phyloP scores from a whole-genome alignment of 2,329 filamentous ascomycete species.

The Botrytis pseudocinerea region DNA sequence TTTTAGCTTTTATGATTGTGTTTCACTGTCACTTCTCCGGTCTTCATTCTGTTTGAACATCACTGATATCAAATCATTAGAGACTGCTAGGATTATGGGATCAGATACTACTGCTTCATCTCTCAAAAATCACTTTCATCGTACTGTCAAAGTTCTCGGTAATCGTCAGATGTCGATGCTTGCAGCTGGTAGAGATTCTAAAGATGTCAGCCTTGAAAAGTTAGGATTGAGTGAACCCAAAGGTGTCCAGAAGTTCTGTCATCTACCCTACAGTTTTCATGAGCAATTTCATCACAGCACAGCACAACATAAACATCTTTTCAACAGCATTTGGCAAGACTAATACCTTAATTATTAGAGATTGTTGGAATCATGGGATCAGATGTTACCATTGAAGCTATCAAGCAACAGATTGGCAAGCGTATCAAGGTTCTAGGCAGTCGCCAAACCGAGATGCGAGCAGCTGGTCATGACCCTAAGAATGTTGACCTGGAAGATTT shows the following conservation, averaged over 20 bases:
- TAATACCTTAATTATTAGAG: constrained; percentile 11
- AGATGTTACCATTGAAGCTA: constrained; percentile 31
- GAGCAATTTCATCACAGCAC: background rate
- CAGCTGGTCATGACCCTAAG: constrained; percentile 47
- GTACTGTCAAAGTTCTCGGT: constrained; percentile 51
- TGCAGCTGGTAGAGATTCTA: constrained; percentile 47
- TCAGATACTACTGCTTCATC: constrained; percentile 31
- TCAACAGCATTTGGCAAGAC: background rate
- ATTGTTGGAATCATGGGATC: constrained; percentile 32
- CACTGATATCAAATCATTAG: constrained; percentile 7
- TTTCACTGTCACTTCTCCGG: background rate
- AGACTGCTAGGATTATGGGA: constrained; percentile 34
- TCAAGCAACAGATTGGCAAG: constrained; percentile 34
- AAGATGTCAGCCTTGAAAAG: constrained; percentile 29
- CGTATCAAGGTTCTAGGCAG: constrained; percentile 54
- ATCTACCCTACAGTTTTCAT: background rate
- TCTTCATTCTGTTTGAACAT: background rate
- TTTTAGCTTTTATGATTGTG: background rate
- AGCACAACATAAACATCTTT: background rate
- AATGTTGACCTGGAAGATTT: constrained; percentile 31
- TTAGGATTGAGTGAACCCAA: too few species aligned
- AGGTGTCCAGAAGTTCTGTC: constrained; percentile 14
- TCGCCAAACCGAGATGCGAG: constrained; percentile 48
- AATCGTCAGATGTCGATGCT: constrained; percentile 50
- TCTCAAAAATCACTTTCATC: constrained; percentile 31